Evolutionary conservation across 106 monocot species (phyloP), one percentile per base, ranked within the genome.

Genomic region (Acorus calamus): DNA sequence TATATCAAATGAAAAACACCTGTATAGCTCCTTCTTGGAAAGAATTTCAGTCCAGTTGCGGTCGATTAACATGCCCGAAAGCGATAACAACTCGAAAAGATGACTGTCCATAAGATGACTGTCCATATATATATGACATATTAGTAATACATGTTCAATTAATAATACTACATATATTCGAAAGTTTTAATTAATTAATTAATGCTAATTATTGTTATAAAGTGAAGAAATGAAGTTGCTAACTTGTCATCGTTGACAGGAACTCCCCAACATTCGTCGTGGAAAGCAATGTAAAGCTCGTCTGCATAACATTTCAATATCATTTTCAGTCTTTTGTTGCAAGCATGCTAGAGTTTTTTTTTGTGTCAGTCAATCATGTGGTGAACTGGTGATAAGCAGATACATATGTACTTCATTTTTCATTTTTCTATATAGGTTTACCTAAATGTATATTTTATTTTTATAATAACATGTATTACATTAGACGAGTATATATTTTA

Each of bases 191-290:
- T 8, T 8, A 47, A 62, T 8, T 8, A 8, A 3, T 43, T 56
- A 6, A 2, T 61, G 43, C 6, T 61, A 45, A 11, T 6, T 41
- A 44, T 41, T 44, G 2, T 2, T 43, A 8, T 44, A 43, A 41
- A 61, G 8, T 10, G 9, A 5, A 9, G 42, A n/a, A 49, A 66
- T 11, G 3, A 28, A 71, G 47, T 54, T 52, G 42, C 70, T 80
- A 48, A 92, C 92, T 62, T 80, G 60, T 88, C 92, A 41, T 80
- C 73, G 55, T 75, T 83, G 55, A 88, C 77, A 3, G 92, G 88
- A 3, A 87, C 88, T 14, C 92, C 92, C 84, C 87, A 92, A 52
- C 82, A 88, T 49, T 93, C 80, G 55, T 93, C 92, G 59, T 93
- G 92, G 71, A 85, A 93, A 2, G 79, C 67, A 51, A 84, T 72